A percentile compares a stretch with the other conserved stretches of the same genome.
phyloP scores from a whole-genome alignment of 23 red algal species.

The Gracilaria domingensis region DNA sequence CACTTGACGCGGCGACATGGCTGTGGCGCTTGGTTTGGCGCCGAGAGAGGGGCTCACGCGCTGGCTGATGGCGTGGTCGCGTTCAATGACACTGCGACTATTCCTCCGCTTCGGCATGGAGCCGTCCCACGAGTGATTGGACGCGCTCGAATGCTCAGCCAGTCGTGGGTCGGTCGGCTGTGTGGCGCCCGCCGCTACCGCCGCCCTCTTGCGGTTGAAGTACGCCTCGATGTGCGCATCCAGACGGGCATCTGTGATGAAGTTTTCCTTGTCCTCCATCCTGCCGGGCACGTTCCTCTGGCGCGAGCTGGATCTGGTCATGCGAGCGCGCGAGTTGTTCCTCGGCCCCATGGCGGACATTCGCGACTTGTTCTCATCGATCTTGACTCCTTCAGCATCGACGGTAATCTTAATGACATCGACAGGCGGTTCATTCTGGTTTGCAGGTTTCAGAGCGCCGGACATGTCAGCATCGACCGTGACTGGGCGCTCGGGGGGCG shows the following conservation, averaged over 20 bases:
- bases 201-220: slow-evolving; percentile 36
- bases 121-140: slow-evolving; percentile 64
- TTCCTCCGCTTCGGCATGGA: slow-evolving; percentile 54
- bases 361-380: slow-evolving; percentile 28
- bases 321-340: slow-evolving; percentile 38
- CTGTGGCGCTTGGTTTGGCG: slow-evolving; percentile 3
- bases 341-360: neutral
- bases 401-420: slow-evolving; percentile 63
- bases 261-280: slow-evolving; percentile 52
- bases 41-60: neutral
- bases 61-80: slow-evolving; percentile 29
- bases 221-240: slow-evolving; percentile 52
- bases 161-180: neutral
- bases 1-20: neutral
- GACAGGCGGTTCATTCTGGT: neutral
- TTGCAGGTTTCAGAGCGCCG: neutral
- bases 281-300: slow-evolving; percentile 18
- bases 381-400: slow-evolving; percentile 47
- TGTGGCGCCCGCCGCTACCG: neutral
- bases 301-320: slow-evolving; percentile 34
- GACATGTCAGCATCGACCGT: neutral
- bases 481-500: neutral
- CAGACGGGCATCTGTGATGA: slow-evolving; percentile 28
- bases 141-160: neutral
- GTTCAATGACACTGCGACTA: slow-evolving; percentile 56